Evolutionary conservation across 345 rosid genomes (phyloP).

Genomic region (Anacardium occidentale): DNA sequence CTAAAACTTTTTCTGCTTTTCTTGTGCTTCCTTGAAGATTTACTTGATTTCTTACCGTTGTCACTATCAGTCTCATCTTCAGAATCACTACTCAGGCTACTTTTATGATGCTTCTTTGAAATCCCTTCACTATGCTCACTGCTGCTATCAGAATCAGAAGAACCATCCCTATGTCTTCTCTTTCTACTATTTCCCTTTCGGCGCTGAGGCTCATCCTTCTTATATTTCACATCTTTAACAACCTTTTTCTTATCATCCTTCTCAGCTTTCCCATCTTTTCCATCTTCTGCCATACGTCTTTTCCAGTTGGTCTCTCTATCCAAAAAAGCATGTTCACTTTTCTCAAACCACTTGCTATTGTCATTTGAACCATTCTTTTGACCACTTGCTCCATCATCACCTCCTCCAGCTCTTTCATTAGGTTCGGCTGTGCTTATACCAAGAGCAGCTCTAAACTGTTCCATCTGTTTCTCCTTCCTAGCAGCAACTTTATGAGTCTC

Average conservation of each 20-base stretch:
- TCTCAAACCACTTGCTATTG: constrained; percentile 39
- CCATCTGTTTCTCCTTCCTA: constrained; percentile 95
- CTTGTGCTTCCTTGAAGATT: constrained; percentile 36
- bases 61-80: constrained; percentile 40
- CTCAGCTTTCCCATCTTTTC: constrained; percentile 17
- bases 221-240: constrained; percentile 30
- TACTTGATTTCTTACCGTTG: constrained; percentile 29
- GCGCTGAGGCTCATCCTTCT: constrained; percentile 36
- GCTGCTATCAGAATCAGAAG: constrained; percentile 51
- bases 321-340: constrained; percentile 68
- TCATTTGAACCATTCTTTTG: constrained; percentile 34
- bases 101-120: constrained; percentile 46
- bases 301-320: constrained; percentile 56
- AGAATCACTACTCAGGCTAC: constrained; percentile 27
- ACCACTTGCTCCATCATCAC: constrained; percentile 25
- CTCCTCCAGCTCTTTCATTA: constrained; percentile 37
- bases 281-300: constrained; percentile 38
- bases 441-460: constrained; percentile 77
- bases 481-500: constrained; percentile 93
- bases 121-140: constrained; percentile 30
- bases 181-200: constrained; percentile 33
- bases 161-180: constrained; percentile 41
- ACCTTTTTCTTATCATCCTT: constrained; percentile 44
- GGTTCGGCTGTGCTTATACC: constrained; percentile 46
- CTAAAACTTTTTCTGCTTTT: constrained; percentile 37